Conservation (phyloP, 2,329 filamentous ascomycete genomes). For the Fusarium incarnatum region DNA sequence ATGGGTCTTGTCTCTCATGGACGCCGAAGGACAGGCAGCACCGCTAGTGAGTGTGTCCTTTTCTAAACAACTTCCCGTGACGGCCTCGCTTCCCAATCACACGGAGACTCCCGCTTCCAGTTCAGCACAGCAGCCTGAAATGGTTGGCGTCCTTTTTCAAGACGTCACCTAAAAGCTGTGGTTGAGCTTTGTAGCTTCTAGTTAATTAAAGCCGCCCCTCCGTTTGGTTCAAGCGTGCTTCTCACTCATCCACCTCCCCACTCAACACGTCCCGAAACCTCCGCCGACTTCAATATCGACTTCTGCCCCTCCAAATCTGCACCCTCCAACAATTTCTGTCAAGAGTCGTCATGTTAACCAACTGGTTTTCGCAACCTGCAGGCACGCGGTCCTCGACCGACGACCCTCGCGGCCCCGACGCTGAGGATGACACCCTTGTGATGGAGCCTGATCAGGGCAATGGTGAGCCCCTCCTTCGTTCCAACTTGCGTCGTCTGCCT, state of each 20-base stretch:
- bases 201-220: constrained; percentile 26
- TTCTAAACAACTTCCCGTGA: constrained; percentile 11
- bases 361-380: constrained; percentile 56
- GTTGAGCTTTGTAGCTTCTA: constrained; percentile 35
- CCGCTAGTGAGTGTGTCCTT: constrained; percentile 42
- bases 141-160: constrained; percentile 12
- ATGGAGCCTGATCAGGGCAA: constrained; percentile 95
- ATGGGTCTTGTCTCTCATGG: constrained; percentile 50
- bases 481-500: constrained; percentile 17
- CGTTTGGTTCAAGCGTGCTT: constrained; percentile 35
- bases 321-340: constrained; percentile 33
- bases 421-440: constrained; percentile 78
- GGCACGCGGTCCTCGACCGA: constrained; percentile 68
- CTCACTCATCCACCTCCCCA: constrained; percentile 44
- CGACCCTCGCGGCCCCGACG: constrained; percentile 58
- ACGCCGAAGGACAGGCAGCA: constrained; percentile 49
- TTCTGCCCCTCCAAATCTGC: constrained; percentile 27
- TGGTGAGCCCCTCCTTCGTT: constrained; percentile 63
- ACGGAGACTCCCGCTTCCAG: constrained; percentile 1
- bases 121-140: constrained; percentile 7
- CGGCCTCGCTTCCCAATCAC: constrained; percentile 6
- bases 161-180: constrained; percentile 17
- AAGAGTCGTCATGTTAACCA: constrained; percentile 55
- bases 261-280: constrained; percentile 41
- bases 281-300: constrained; percentile 31